Conservation (phyloP, 495 filamentous ascomycete genomes). For the Penicillium herquei region DNA sequence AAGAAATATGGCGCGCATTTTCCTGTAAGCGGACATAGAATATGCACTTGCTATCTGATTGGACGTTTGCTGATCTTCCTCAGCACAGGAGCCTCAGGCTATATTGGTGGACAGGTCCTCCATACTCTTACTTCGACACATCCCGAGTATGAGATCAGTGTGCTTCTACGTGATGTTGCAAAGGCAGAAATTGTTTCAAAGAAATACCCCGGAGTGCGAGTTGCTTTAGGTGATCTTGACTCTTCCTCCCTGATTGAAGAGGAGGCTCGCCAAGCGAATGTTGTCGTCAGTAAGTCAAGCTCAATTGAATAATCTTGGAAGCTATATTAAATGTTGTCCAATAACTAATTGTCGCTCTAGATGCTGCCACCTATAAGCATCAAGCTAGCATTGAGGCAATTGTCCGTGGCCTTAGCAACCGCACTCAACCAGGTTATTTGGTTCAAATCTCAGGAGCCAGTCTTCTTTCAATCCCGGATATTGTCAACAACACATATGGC, state of each 20-base stretch:
- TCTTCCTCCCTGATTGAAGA: slow-evolving; percentile 33
- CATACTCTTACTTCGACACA: slow-evolving; percentile 52
- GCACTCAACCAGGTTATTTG: slow-evolving; percentile 26
- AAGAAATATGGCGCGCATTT: slow-evolving; percentile 21
- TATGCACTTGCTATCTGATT: neutral
- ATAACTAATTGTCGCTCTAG: slow-evolving; percentile 8
- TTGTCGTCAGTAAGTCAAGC: slow-evolving; percentile 43
- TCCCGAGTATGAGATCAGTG: slow-evolving; percentile 58
- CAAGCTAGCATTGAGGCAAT: slow-evolving; percentile 40
- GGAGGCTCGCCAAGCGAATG: slow-evolving; percentile 43
- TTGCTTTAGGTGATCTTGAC: slow-evolving; percentile 50
- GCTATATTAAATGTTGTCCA: slow-evolving; percentile 1
- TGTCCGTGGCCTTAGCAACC: slow-evolving; percentile 30
- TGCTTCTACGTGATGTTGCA: slow-evolving; percentile 57
- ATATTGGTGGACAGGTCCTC: slow-evolving; percentile 67
- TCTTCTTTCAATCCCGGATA: slow-evolving; percentile 30
- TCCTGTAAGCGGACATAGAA: slow-evolving; percentile 11
- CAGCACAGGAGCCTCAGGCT: slow-evolving; percentile 59
- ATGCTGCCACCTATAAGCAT: slow-evolving; percentile 42
- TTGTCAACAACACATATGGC: slow-evolving; percentile 19
- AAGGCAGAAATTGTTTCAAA: slow-evolving; percentile 57
- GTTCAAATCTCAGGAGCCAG: slow-evolving; percentile 34
- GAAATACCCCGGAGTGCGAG: slow-evolving; percentile 41
- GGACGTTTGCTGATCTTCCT: slow-evolving; percentile 1
- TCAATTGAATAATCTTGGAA: slow-evolving; percentile 12